These are phyloP conservation scores for Golovinomyces cichoracearum DNA, from an alignment of 2,329 filamentous ascomycete genomes.

Conservation along the genomic window DNA sequence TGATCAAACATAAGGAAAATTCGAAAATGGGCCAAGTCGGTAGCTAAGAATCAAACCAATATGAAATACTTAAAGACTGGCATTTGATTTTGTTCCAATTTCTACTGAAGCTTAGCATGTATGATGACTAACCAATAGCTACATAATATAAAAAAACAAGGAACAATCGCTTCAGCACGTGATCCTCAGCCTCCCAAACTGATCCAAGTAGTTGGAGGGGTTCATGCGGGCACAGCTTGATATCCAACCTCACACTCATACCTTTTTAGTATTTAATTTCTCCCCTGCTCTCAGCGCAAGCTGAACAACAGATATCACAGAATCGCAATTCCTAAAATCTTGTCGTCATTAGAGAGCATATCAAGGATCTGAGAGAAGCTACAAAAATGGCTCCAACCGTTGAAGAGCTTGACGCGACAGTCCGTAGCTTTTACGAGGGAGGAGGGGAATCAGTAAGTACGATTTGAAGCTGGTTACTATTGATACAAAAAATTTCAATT, in stretches of 20 bases:
- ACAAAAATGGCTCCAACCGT: conserved; percentile 44
- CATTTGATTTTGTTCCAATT: too few relatives aligned
- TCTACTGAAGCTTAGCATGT: too few relatives aligned
- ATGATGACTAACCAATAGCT: not conserved
- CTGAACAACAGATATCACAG: conserved; percentile 6
- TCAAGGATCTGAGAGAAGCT: conserved; percentile 9
- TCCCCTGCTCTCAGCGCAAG: conserved; percentile 9
- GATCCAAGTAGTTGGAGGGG: not conserved
- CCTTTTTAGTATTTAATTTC: conserved; percentile 3
- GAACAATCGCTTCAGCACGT: not conserved
- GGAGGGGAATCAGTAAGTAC: conserved; percentile 64
- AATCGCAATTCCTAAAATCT: conserved; percentile 3
- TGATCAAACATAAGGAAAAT: too few relatives aligned
- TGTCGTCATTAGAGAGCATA: not conserved
- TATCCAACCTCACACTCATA: too few relatives aligned
- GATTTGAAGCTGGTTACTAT: not conserved
- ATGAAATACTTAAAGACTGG: too few relatives aligned
- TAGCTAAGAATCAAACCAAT: too few relatives aligned
- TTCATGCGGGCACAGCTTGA: too few relatives aligned
- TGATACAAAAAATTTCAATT: not conserved
- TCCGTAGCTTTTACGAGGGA: conserved; percentile 93
- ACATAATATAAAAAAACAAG: not conserved
- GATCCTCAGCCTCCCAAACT: not conserved
- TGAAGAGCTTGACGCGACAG: conserved; percentile 83
- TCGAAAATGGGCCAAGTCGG: too few relatives aligned